Evolutionary conservation across 305 asterid species (phyloP), one percentile per base, ranked within the genome.

Genomic region (Fraxinus greggii): DNA sequence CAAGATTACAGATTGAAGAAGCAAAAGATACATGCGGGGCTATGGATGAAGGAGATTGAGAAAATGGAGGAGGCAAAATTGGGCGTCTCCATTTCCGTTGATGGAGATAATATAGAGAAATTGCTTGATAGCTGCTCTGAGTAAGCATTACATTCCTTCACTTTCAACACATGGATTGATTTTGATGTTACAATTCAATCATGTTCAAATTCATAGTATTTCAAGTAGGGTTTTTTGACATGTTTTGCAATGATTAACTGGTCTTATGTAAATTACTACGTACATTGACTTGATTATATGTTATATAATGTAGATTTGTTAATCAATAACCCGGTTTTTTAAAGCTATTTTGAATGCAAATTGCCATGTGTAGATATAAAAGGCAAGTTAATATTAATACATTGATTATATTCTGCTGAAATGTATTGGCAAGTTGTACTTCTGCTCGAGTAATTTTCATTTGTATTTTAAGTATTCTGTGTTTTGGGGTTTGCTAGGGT

Each of bases 11-110:
- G 97, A 42, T 77, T 91, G 90, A 92, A 89, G 89, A 95, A 95
- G 90, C 99, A 93, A 89, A 92, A 87, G 77, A 82, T 95, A 54
- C 98, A 95, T 86, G 93, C 98, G 12, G 90, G 92, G 54, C 92
- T 95, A 32, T 93, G 99, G 99, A 89, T 86, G 85, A 92, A 93
- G 87, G 98, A 92, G 90, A 92, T 95, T 89, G 98, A 95, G 89
- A 95, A 92, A 85, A 36, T 89, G 91, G 97, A 94, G 89, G 99
- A 92, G 84, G 94, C 93, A 33, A 92, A 92, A 79, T 86, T 95
- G 86, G 97, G 95, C 42, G 87, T 87, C 75, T 84, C 90, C 45
- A 10, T 85, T 83, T 83, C 87, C 24, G 83, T 83, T 17, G 90
- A 88, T 73, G 86, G 84, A 28, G 92, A 90, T 76, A 96, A 91